Evolutionary conservation across 345 rosid genomes (phyloP).

Genomic region (Populus deltoides): DNA sequence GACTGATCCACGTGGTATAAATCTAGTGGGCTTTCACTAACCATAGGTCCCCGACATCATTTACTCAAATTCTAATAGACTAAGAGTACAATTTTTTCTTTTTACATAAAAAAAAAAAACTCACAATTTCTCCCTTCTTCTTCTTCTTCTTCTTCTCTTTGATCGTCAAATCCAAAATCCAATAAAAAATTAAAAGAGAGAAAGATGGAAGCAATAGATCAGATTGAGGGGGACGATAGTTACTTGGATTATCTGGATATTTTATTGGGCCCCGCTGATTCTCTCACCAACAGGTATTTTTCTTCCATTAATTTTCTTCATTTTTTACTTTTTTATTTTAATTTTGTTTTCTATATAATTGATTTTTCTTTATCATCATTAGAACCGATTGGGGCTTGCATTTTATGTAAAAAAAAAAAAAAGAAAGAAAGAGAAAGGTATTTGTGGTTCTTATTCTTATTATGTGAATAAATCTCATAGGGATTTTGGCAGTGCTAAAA

Average conservation of each 20-base stretch:
- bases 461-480: background rate
- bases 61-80: background rate
- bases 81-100: background rate
- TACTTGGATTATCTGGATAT: background rate
- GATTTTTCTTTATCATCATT: background rate
- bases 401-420: too few species aligned
- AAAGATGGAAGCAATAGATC: background rate
- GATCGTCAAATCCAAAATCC: background rate
- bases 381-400: slow-evolving; percentile 2
- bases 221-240: background rate
- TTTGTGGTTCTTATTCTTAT: background rate
- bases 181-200: background rate
- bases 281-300: background rate
- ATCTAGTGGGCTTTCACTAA: background rate
- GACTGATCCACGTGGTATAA: slow-evolving; percentile 12
- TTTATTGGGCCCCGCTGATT: background rate
- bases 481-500: background rate
- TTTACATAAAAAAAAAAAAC: too few species aligned
- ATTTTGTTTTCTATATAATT: background rate
- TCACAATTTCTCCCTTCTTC: background rate
- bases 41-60: too few species aligned
- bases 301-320: background rate
- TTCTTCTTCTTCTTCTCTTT: background rate
- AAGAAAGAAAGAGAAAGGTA: background rate
- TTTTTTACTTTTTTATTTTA: background rate